phyloP scores from a whole-genome alignment of 495 filamentous ascomycete genomes.

The Tricharina praecox region DNA sequence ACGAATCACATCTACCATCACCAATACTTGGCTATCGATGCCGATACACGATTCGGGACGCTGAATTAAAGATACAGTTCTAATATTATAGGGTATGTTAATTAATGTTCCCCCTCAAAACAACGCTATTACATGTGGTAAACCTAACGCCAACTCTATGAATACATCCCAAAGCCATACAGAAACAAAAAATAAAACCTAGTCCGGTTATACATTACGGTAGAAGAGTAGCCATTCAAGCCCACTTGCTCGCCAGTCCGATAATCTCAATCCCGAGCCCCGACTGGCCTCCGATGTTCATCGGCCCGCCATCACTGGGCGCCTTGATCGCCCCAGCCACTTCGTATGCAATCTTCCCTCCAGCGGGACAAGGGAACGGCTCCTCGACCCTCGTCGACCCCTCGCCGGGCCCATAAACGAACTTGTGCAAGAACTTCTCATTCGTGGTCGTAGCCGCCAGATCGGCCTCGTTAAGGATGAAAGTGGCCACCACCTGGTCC shows the following conservation, averaged over 20 bases:
- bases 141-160: too few relatives aligned
- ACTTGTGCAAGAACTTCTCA: neutral
- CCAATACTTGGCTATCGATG: too few relatives aligned
- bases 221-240: too few relatives aligned
- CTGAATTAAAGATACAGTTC: too few relatives aligned
- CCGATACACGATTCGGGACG: too few relatives aligned
- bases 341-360: neutral
- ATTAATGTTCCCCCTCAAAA: too few relatives aligned
- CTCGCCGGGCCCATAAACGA: neutral
- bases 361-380: neutral
- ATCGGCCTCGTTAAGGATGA: neutral
- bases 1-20: too few relatives aligned
- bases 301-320: neutral
- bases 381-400: neutral
- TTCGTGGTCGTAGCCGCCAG: neutral
- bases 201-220: too few relatives aligned
- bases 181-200: too few relatives aligned
- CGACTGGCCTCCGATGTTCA: neutral
- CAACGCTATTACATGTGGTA: too few relatives aligned
- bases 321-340: neutral
- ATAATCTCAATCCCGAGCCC: neutral
- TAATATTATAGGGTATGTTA: too few relatives aligned
- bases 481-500: neutral
- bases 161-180: too few relatives aligned
- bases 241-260: neutral